Percentiles rank a stretch among this genome's conserved stretches.
These are phyloP conservation scores for Medicago ruthenica DNA, from an alignment of 306 rosid species.

Conservation along the genomic window DNA sequence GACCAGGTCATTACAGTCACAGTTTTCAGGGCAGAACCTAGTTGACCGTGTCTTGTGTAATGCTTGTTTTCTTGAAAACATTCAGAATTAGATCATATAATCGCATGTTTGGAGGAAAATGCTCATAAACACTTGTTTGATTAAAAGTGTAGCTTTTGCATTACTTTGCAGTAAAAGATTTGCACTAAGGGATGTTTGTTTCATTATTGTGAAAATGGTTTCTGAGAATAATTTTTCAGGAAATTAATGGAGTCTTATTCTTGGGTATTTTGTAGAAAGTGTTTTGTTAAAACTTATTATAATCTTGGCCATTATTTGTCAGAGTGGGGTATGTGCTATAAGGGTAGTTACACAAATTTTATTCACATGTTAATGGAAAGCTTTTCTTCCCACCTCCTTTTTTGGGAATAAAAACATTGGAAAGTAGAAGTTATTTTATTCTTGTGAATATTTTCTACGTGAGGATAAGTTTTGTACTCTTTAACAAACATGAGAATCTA, in stretches of 20 bases:
- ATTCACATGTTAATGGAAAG: not conserved
- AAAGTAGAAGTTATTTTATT: not conserved
- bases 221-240: not conserved
- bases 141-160: not conserved
- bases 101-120: conserved; percentile 6
- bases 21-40: conserved; percentile 23
- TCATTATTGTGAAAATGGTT: not conserved
- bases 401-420: not conserved
- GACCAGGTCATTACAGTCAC: conserved; percentile 13
- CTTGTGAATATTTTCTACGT: not conserved
- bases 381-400: not conserved
- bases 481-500: not conserved
- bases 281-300: not conserved
- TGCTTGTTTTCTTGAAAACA: conserved; percentile 29
- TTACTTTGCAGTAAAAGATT: not conserved
- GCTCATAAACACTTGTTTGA: not conserved
- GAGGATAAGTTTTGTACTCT: not conserved
- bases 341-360: not conserved
- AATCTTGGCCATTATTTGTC: not conserved
- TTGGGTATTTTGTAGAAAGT: not conserved
- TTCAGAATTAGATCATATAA: conserved; percentile 25
- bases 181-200: not conserved
- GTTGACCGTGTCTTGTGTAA: conserved; percentile 8
- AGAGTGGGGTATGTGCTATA: not conserved
- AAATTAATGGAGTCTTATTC: not conserved